Conservation (phyloP, 768 basidiomycete genomes). For the Psilocybe sp. region DNA sequence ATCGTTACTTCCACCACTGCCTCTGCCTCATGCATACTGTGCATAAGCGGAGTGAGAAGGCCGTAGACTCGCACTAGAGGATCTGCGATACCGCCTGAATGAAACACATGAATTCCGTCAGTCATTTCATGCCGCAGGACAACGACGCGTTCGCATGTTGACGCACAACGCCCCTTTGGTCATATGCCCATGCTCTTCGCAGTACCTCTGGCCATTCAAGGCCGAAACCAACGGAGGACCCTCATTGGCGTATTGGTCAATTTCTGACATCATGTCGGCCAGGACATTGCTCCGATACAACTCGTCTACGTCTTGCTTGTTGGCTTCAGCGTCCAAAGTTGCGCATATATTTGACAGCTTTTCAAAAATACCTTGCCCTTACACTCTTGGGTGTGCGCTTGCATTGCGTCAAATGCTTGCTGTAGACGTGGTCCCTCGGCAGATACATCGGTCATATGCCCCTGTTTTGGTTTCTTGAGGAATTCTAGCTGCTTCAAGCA, state of each 20-base stretch:
- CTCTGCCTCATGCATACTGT: conserved; percentile 16
- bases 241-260: conserved; percentile 9
- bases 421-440: not conserved
- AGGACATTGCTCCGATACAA: not conserved
- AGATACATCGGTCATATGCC: too few species aligned
- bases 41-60: conserved; percentile 6
- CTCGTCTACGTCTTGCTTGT: not conserved
- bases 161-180: conserved; percentile 15
- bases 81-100: conserved; percentile 5
- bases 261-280: conserved; percentile 2
- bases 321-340: conserved; percentile 7
- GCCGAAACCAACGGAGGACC: not conserved
- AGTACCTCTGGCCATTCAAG: conserved; percentile 7
- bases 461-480: too few species aligned
- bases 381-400: not conserved
- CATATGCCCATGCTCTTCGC: conserved; percentile 13
- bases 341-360: conserved; percentile 9
- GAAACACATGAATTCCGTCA: not conserved
- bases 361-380: not conserved
- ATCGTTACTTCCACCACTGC: conserved; percentile 17
- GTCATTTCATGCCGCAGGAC: not conserved
- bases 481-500: too few species aligned
- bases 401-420: not conserved
- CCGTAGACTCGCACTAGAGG: conserved; percentile 14
- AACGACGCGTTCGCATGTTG: conserved; percentile 2